Evolutionary conservation across 352 stramenopile genomes (phyloP).

Genomic region (Pythium inflatum): DNA sequence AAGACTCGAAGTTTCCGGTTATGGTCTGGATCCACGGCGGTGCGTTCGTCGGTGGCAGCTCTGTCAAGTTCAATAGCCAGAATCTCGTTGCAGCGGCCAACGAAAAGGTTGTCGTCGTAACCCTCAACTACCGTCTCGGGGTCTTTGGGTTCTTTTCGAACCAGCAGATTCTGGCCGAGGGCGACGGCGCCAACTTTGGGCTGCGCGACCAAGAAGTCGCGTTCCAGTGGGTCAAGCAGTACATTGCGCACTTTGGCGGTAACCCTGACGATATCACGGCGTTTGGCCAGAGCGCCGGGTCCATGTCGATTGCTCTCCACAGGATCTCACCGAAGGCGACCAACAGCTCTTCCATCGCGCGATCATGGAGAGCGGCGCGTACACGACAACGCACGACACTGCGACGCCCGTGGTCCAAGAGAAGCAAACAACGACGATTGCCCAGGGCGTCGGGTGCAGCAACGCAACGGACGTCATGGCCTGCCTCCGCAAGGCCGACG

Average conservation of each 20-base stretch:
- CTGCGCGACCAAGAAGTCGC: neutral
- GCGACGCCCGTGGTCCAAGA: neutral
- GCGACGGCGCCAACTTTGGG: neutral
- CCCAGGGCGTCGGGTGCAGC: neutral
- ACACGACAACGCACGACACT: neutral
- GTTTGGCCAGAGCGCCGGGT: neutral
- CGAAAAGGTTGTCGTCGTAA: neutral
- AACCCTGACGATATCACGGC: neutral
- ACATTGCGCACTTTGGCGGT: neutral
- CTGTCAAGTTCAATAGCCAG: no score
- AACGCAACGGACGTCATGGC: neutral
- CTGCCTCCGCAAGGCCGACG: neutral
- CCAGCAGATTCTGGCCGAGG: neutral
- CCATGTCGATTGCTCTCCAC: neutral
- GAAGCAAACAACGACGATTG: neutral
- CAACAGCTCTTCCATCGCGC: neutral
- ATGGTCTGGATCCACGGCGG: neutral
- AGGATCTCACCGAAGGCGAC: neutral
- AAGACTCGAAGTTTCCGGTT: neutral
- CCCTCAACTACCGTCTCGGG: neutral
- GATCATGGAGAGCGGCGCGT: neutral
- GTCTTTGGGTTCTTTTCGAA: neutral
- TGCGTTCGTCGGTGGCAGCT: neutral
- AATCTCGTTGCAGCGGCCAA: neutral
- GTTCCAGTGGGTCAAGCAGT: neutral